Evolutionary conservation across 108 stramenopile genomes (phyloP).

Genomic region (Epipyxis sp.): DNA sequence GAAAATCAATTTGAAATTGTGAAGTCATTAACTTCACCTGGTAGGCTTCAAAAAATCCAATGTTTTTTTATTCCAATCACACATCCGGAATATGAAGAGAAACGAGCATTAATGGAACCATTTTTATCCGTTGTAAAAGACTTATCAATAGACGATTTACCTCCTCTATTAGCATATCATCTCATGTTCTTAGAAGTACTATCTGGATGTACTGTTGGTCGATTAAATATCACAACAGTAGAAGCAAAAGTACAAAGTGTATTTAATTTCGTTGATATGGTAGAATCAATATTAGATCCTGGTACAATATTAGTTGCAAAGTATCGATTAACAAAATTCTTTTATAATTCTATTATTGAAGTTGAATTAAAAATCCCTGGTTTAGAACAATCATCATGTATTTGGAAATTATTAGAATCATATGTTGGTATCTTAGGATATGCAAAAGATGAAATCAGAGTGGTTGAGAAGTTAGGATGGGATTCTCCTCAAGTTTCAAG

Average conservation of each 20-base stretch:
- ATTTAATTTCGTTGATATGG: slow-evolving; percentile 22
- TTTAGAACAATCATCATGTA: background rate
- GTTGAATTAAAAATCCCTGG: slow-evolving; percentile 39
- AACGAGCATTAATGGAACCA: background rate
- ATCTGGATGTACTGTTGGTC: slow-evolving; percentile 41
- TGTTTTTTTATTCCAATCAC: slow-evolving; percentile 22
- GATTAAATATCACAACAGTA: slow-evolving; percentile 34
- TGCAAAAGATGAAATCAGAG: background rate
- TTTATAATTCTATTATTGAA: slow-evolving; percentile 36
- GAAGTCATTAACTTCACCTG: slow-evolving; percentile 17
- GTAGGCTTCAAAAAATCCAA: background rate
- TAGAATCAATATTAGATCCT: slow-evolving; percentile 31
- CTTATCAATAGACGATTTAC: background rate
- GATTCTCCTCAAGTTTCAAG: background rate
- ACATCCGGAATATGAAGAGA: background rate
- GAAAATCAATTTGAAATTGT: slow-evolving; percentile 36
- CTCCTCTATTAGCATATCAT: slow-evolving; percentile 36
- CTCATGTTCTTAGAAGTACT: slow-evolving; percentile 30
- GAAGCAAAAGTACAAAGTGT: slow-evolving; percentile 45
- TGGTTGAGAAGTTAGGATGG: slow-evolving; percentile 5
- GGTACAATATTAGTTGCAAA: slow-evolving; percentile 14
- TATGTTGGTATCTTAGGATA: background rate
- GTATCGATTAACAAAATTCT: slow-evolving; percentile 16
- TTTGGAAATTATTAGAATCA: slow-evolving; percentile 31
- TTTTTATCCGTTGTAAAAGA: background rate